Conservation (phyloP, 1,284 basidiomycete genomes). For the Ceratobasidium sp. region DNA sequence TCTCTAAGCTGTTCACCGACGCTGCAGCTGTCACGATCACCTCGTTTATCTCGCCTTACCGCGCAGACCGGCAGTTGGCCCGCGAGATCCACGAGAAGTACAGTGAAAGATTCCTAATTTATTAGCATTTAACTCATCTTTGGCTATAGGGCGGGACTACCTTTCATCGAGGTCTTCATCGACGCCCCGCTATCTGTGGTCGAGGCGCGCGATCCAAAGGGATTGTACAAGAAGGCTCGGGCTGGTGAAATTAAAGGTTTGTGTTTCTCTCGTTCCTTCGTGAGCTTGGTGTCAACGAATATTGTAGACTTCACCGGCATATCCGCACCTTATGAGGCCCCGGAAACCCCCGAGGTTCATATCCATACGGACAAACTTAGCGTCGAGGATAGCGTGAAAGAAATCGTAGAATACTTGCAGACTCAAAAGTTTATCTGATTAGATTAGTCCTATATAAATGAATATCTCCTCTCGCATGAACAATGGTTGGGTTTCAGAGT, state of each 20-base stretch:
- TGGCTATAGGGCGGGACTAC: slow-evolving; percentile 61
- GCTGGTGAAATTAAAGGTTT: slow-evolving; percentile 95
- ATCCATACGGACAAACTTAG: slow-evolving; percentile 87
- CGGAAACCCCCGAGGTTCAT: slow-evolving; percentile 88
- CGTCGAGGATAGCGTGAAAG: slow-evolving; percentile 81
- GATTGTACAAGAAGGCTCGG: slow-evolving; percentile 96
- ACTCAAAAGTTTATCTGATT: slow-evolving; percentile 58
- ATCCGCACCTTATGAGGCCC: slow-evolving; percentile 96
- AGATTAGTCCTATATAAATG: slow-evolving; percentile 15
- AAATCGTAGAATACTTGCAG: slow-evolving; percentile 85
- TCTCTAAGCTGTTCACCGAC: slow-evolving; percentile 93
- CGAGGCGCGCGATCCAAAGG: slow-evolving; percentile 96
- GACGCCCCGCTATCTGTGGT: slow-evolving; percentile 92
- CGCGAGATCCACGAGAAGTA: slow-evolving; percentile 80
- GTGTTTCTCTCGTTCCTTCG: slow-evolving; percentile 42
- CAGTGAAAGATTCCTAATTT: background rate
- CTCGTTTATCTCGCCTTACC: slow-evolving; percentile 99
- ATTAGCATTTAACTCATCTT: background rate
- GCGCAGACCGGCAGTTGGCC: slow-evolving; percentile 85
- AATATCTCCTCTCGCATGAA: slow-evolving; percentile 9
- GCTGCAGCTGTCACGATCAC: slow-evolving; percentile 88
- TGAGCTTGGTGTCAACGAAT: slow-evolving; percentile 24
- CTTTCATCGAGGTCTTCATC: slow-evolving; percentile 94
- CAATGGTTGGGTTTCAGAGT: too few species aligned
- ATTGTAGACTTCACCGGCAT: slow-evolving; percentile 93